Evolutionary conservation across 306 rosid species (phyloP).

Genomic region (Vigna radiata): DNA sequence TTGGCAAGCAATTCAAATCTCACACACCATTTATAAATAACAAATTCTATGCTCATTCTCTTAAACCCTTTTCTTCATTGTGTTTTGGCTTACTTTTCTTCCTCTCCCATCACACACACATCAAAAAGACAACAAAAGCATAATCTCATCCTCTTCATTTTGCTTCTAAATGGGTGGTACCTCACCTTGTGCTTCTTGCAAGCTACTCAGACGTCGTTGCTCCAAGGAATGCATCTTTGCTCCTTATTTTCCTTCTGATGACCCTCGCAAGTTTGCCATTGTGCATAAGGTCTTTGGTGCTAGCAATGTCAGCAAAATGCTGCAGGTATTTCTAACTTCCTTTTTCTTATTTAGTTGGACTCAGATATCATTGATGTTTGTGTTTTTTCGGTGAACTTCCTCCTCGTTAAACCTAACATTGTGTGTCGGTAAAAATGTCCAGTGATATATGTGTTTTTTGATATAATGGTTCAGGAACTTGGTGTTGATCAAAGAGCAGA

Average conservation of each 20-base stretch:
- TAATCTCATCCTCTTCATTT: background rate
- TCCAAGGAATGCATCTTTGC: slow-evolving; percentile 77
- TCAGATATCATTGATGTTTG: no score
- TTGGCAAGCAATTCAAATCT: slow-evolving; percentile 40
- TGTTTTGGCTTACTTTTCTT: slow-evolving; percentile 4
- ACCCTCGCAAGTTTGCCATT: slow-evolving; percentile 77
- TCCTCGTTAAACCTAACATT: no score
- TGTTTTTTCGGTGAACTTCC: no score
- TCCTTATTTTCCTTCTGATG: slow-evolving; percentile 82
- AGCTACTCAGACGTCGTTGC: slow-evolving; percentile 83
- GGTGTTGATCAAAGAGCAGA: slow-evolving; percentile 78
- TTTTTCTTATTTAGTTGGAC: background rate
- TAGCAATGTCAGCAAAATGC: slow-evolving; percentile 86
- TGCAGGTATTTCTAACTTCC: slow-evolving; percentile 58
- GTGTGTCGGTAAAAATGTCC: no score
- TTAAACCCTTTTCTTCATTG: slow-evolving; percentile 41
- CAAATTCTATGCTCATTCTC: slow-evolving; percentile 41
- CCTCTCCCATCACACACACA: slow-evolving; percentile 12
- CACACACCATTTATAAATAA: slow-evolving; percentile 61
- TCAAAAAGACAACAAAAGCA: background rate
- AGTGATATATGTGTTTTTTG: no score
- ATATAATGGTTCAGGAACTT: slow-evolving; percentile 56
- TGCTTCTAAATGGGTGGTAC: slow-evolving; percentile 59
- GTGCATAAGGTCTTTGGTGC: slow-evolving; percentile 94
- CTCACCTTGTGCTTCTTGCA: slow-evolving; percentile 90